Conservation (phyloP, 164 flowering plant species). For the Sextonia rubra region DNA sequence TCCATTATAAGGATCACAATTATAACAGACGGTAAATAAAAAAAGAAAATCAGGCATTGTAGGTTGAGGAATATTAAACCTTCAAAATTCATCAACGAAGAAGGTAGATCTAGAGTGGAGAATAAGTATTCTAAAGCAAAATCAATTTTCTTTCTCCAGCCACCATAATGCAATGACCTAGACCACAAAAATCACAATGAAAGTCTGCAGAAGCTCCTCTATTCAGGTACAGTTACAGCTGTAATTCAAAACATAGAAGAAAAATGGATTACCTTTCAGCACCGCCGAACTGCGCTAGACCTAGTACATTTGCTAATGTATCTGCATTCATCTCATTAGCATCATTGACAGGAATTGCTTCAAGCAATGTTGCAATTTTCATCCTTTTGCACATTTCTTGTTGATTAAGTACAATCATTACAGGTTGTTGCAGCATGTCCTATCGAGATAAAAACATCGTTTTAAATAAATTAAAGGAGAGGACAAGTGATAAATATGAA, state of each 20-base stretch:
- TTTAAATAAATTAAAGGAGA: too few relatives aligned
- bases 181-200: conserved; percentile 4
- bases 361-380: conserved; percentile 19
- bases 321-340: conserved; percentile 19
- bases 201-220: not conserved
- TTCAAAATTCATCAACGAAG: conserved; percentile 17
- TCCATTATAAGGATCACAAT: not conserved
- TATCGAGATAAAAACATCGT: conserved; percentile 13
- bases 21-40: not conserved
- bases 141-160: conserved; percentile 41
- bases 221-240: not conserved
- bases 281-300: conserved; percentile 22
- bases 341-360: conserved; percentile 14
- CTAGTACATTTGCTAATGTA: conserved; percentile 20
- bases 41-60: not conserved
- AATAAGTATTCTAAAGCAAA: conserved; percentile 20
- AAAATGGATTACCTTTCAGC: conserved; percentile 38
- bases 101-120: conserved; percentile 2
- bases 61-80: conserved; percentile 16
- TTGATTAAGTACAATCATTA: conserved; percentile 46
- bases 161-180: conserved; percentile 41
- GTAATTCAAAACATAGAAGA: not conserved
- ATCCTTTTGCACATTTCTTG: conserved; percentile 31
- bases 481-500: too few relatives aligned
- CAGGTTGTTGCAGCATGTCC: conserved; percentile 72